Evolutionary conservation across 331 rosid species (phyloP), one percentile per base, ranked within the genome.

Genomic region (Erythrophleum ivorense): DNA sequence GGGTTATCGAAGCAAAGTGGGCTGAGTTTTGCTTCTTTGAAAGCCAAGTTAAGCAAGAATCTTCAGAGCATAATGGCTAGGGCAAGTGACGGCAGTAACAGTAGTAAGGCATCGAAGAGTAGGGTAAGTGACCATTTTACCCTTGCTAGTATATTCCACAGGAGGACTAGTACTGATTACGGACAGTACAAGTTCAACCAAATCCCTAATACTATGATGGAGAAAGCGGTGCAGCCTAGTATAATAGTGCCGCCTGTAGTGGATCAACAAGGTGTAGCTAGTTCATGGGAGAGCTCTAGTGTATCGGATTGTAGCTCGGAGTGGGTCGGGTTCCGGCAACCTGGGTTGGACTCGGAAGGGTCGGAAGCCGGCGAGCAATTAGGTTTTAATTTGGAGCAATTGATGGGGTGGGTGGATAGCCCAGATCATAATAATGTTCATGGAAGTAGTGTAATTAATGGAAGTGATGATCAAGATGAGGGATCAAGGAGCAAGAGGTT

Each of bases 401-500:
- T 88, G 63, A 79, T 85, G 87, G 93, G 94, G 54, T 90, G 97
- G 95, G 80, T 83, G 59, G 91, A 88, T 73, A 78, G 86, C 75
- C 85, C 89, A 38, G 92, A 90, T 34, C 46, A 34, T 13, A 2
- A 12, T 34, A 12, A 15, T 73, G 48, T 41, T 67, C 53, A 71
- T 66, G 71, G 31, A 38, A 48, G 63, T 74, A 43, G 36, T 24
- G 76, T 60, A 4, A 31, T 24, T 11, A 31, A 12, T 4, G 45
- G 31, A 52, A 41, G 41, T 40, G 84, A 63, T 63, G 45, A 29
- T 15, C 48, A 65, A 4, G 46, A 65, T 6, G 71, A 80, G 60
- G 90, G 87, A 52, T 87, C 90, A 15, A 89, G 90, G 82, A 89
- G 95, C 77, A 92, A 95, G 87, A 89, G 98, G 91, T 88, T 92